Evolutionary conservation across 305 asterid genomes (phyloP).

Genomic region (Petunia hybrid): DNA sequence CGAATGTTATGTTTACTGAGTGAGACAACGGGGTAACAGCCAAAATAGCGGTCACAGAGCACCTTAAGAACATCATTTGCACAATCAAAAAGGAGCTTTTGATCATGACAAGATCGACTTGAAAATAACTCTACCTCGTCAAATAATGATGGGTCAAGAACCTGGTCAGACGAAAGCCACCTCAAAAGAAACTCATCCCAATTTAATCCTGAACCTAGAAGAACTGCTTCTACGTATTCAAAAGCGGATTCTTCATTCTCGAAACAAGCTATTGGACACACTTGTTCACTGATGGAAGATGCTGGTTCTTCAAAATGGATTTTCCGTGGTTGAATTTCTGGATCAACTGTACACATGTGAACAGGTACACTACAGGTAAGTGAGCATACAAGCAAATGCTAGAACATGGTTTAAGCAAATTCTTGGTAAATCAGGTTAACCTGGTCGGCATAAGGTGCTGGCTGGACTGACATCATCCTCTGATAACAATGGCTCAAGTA

Average conservation of each 20-base stretch:
- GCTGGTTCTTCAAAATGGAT: conserved; percentile 72
- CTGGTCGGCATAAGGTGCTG: conserved; percentile 62
- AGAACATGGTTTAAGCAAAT: conserved; percentile 12
- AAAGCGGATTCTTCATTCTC: conserved; percentile 94
- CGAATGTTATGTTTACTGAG: conserved; percentile 45
- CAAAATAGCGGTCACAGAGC: conserved; percentile 70
- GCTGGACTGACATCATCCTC: conserved; percentile 90
- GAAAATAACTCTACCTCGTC: conserved; percentile 94
- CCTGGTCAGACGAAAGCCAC: conserved; percentile 73
- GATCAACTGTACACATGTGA: conserved; percentile 55
- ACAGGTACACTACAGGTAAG: conserved; percentile 38
- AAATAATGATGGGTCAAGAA: conserved; percentile 79
- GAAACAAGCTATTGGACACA: conserved; percentile 55
- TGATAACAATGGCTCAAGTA: conserved; percentile 80
- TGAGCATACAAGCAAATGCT: conserved; percentile 30
- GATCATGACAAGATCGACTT: conserved; percentile 69
- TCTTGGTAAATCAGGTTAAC: conserved; percentile 46
- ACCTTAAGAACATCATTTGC: conserved; percentile 72
- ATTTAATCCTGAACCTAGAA: conserved; percentile 89
- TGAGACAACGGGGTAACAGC: conserved; percentile 53
- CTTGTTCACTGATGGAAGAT: conserved; percentile 52
- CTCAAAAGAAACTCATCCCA: conserved; percentile 87
- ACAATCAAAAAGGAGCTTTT: conserved; percentile 85
- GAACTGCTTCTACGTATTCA: conserved; percentile 95
- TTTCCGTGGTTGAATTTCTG: conserved; percentile 72